Conservation (phyloP, 2,329 filamentous ascomycete genomes). For the Berkeleyomyces rouxiae region DNA sequence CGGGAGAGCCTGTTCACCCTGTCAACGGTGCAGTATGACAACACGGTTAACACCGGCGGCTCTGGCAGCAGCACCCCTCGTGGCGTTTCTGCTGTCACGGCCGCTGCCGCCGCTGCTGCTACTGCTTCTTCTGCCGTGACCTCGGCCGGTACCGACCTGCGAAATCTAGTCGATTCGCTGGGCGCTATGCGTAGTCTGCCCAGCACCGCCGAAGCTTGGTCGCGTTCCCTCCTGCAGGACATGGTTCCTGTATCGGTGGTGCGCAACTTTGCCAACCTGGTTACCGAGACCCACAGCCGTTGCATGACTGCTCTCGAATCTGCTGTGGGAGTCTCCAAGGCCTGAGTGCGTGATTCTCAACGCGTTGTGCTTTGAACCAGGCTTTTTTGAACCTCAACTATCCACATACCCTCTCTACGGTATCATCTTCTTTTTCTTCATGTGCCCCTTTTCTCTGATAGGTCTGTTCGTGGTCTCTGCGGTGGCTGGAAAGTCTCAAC, state of each 20-base stretch:
- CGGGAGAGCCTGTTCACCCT: constrained; percentile 78
- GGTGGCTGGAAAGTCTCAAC: neutral
- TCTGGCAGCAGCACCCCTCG: neutral
- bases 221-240: constrained; percentile 82
- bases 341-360: constrained; percentile 4
- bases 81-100: neutral
- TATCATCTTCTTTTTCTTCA: constrained; percentile 12
- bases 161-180: constrained; percentile 25
- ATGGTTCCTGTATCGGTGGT: constrained; percentile 87
- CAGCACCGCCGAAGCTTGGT: constrained; percentile 80
- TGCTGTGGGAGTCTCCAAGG: constrained; percentile 2
- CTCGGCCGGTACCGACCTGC: constrained; percentile 1
- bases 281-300: constrained; percentile 48
- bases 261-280: constrained; percentile 79
- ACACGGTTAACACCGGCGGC: constrained; percentile 31
- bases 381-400: neutral
- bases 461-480: constrained; percentile 1
- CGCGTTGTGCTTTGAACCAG: constrained; percentile 1
- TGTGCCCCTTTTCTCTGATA: neutral
- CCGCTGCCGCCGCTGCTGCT: constrained; percentile 28
- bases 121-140: neutral
- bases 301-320: neutral
- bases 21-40: constrained; percentile 71
- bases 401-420: neutral
- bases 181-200: constrained; percentile 56